These are phyloP conservation scores for Alternaria novae-zelandiae DNA, from an alignment of 2,329 filamentous ascomycete genomes.

Conservation along the genomic window DNA sequence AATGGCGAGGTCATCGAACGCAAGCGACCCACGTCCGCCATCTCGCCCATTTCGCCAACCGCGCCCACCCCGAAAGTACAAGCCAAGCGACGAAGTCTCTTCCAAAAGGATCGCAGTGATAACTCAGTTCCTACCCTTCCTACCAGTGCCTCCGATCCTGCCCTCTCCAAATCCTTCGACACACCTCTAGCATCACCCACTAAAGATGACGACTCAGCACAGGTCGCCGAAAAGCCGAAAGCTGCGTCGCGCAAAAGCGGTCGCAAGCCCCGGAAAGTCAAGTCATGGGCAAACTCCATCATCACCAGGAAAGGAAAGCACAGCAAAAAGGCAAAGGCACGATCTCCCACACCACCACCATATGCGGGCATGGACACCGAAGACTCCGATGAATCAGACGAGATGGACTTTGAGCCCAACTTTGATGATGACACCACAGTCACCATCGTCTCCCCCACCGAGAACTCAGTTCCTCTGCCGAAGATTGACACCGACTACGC, in stretches of 20 bases:
- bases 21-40: constrained; percentile 48
- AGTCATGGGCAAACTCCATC: constrained; percentile 72
- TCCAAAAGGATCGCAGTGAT: constrained; percentile 59
- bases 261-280: constrained; percentile 70
- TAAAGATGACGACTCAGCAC: constrained; percentile 38
- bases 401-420: constrained; percentile 48
- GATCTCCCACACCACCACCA: constrained; percentile 40
- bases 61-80: constrained; percentile 17
- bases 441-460: constrained; percentile 48
- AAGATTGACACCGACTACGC: constrained; percentile 45
- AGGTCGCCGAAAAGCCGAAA: constrained; percentile 53
- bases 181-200: constrained; percentile 37
- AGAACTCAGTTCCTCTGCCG: constrained; percentile 22
- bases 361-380: constrained; percentile 31
- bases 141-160: constrained; percentile 43
- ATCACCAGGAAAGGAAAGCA: constrained; percentile 67
- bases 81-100: constrained; percentile 47
- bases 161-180: constrained; percentile 37
- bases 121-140: constrained; percentile 38
- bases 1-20: constrained; percentile 33
- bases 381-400: constrained; percentile 44
- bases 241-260: constrained; percentile 61
- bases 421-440: constrained; percentile 52
- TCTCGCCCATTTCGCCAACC: constrained; percentile 29
- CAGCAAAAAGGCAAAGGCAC: constrained; percentile 53